Base-by-base conservation (phyloP, 1,139 yeast genomes). In the Kurtzmaniella quercitrusa region DNA sequence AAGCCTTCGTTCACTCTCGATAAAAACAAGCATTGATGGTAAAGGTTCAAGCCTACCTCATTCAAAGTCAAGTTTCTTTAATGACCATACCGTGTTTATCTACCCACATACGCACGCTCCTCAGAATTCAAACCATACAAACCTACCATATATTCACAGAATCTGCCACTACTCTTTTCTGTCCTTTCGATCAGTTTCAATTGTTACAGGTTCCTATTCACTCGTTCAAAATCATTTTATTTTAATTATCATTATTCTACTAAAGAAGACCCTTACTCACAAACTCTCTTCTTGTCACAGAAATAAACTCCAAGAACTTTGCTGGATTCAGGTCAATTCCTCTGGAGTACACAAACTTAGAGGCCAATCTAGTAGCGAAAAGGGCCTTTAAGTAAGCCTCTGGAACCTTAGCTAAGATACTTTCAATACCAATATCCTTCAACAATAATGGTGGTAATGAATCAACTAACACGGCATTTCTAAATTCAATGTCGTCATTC, bases 311-410 rank as follows among this genome's bases (percentile, higher is more conserved):
- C 65, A 87, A 82, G 66, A 88, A 87, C 54, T 75, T 80, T 46
- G 95, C 94, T 43, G 93, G 95, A 60, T 85, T 85, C 37, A 90
- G 80, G 55, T 80, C 89, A 52, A 85, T 78, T 44, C 98, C 97
- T 60, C 84, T 77, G 42, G 88, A 78, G 66, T 93, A 93, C 49
- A 93, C 95, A 65, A 87, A 93, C 46, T 86, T 77, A 38, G 96
- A 88, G 14, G 96, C 94, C 56, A 93, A 76, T 60, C 82, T 85
- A 38, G 96, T 87, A 43, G 97, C 96, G 62, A 93, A 87, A 52
- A 93, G 79, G 11, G 97, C 96, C 60, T 82, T 83, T 60, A 91
- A 74, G 63, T 93, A 93, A 47, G 94, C 78, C 49, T 78, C 89
- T 15, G 98, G 98, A 42, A 93, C 95, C 56, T 95, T 81, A 40